phyloP scores from a whole-genome alignment of 2,329 filamentous ascomycete genomes.

The Diaporthe caulivora region DNA sequence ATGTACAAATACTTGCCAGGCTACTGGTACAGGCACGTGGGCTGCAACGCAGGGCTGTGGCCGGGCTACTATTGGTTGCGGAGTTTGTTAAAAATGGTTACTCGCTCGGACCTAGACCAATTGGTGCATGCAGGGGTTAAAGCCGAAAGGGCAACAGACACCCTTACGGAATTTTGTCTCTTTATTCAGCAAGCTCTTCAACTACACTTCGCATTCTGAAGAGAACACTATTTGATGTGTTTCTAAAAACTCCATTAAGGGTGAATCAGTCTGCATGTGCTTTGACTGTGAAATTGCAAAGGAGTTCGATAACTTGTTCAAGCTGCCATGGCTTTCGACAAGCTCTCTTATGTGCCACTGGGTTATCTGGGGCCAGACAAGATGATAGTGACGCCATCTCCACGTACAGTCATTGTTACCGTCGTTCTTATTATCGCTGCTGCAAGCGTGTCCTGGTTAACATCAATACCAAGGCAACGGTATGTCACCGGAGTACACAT shows the following conservation, averaged over 20 bases:
- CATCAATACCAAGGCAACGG: not conserved
- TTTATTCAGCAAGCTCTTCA: not conserved
- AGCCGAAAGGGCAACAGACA: not conserved
- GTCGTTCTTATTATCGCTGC: not conserved
- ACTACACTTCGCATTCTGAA: not conserved
- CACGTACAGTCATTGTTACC: not conserved
- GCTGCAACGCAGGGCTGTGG: not conserved
- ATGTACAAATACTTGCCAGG: not conserved
- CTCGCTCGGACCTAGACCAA: not conserved
- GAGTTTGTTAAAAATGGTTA: not conserved
- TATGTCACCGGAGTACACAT: not conserved
- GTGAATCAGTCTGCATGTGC: not conserved
- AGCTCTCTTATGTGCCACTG: not conserved
- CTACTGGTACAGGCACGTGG: not conserved
- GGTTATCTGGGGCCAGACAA: not conserved
- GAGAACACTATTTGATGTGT: not conserved
- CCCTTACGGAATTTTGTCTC: not conserved
- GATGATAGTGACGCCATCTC: not conserved
- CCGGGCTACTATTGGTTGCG: not conserved
- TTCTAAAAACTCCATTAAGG: not conserved
- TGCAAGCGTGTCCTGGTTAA: not conserved
- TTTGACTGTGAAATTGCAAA: not conserved
- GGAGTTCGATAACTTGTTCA: not conserved
- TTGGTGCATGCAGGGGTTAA: not conserved
- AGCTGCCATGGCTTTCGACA: not conserved